phyloP scores from a whole-genome alignment of 2,329 filamentous ascomycete genomes.

The Colletotrichum coccodes region DNA sequence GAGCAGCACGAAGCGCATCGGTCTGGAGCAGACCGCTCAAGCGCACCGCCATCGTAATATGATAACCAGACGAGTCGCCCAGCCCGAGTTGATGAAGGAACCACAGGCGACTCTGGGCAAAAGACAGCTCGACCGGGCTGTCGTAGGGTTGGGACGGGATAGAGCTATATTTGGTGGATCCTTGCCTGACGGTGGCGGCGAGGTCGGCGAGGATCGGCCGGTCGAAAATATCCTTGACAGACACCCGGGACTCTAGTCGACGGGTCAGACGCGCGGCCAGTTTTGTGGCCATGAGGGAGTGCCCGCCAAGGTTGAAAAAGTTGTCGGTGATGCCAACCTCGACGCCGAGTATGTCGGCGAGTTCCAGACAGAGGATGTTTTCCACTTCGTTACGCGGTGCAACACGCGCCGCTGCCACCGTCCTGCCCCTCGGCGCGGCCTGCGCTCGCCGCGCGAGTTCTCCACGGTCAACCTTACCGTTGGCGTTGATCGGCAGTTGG shows the following conservation, averaged over 20 bases:
- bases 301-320: conserved; percentile 34
- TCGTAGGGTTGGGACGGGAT: background rate
- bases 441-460: conserved; percentile 30
- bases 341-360: conserved; percentile 13
- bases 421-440: background rate
- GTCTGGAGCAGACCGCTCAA: conserved; percentile 29
- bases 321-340: conserved; percentile 28
- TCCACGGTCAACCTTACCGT: conserved; percentile 39
- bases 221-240: conserved; percentile 30
- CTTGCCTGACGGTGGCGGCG: conserved; percentile 4
- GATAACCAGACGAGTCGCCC: conserved; percentile 29
- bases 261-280: conserved; percentile 18
- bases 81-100: conserved; percentile 36
- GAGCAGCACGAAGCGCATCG: conserved; percentile 25
- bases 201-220: conserved; percentile 17
- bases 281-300: conserved; percentile 29
- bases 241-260: conserved; percentile 2
- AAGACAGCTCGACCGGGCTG: conserved; percentile 36
- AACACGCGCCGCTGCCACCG: background rate
- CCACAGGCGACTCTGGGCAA: conserved; percentile 37
- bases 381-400: conserved; percentile 17
- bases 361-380: conserved; percentile 25
- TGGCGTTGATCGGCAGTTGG: conserved; percentile 37
- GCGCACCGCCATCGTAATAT: conserved; percentile 32
- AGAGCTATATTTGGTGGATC: background rate